These are phyloP conservation scores for Zygosaccharomyces rouxii DNA, from an alignment of 805 yeast species.

Conservation along the genomic window DNA sequence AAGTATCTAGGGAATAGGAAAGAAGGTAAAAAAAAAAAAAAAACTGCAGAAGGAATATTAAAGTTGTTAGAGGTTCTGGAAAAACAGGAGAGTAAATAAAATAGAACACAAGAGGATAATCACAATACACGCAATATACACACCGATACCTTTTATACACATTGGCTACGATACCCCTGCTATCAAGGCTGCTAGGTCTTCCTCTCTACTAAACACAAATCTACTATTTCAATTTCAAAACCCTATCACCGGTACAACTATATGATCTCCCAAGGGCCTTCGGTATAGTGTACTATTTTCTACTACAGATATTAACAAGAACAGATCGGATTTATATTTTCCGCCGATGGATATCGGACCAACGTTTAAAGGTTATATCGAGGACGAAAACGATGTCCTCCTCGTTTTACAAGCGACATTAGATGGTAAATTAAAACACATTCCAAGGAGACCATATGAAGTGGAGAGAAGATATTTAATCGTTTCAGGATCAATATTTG, in stretches of 20 bases:
- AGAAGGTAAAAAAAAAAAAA: not conserved
- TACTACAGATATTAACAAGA: no score
- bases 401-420: slow-evolving; percentile 75
- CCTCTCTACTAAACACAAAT: no score
- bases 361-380: slow-evolving; percentile 70
- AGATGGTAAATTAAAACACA: slow-evolving; percentile 53
- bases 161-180: no score
- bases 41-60: not conserved
- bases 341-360: slow-evolving; percentile 41
- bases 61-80: not conserved
- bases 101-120: not conserved
- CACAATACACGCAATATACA: no score
- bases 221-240: not conserved
- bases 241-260: not conserved
- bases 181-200: no score
- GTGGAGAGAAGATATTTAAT: slow-evolving; percentile 64
- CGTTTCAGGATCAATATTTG: slow-evolving; percentile 73
- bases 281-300: not conserved
- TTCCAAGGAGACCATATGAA: slow-evolving; percentile 78
- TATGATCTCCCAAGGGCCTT: not conserved
- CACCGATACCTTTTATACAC: no score
- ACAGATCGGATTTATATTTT: not conserved
- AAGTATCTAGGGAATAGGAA: no score
- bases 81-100: not conserved
- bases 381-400: slow-evolving; percentile 78